A percentile compares a stretch with the other conserved stretches of the same genome.
Evolutionary conservation across 495 filamentous ascomycete genomes (phyloP).

Genomic region (Saxophila tyrrhenica): DNA sequence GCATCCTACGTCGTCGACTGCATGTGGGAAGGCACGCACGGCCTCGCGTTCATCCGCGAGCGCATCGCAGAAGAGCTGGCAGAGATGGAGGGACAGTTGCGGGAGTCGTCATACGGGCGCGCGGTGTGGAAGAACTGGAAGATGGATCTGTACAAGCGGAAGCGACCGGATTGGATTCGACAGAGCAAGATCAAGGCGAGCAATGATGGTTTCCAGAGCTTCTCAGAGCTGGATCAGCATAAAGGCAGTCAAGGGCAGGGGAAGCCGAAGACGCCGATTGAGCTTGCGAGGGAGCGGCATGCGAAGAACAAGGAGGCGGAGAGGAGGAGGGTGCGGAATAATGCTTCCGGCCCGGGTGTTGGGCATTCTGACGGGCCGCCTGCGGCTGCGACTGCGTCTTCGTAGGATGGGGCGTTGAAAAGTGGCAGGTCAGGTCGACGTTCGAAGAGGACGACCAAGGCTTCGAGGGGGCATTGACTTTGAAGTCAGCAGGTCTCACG

Average conservation of each 20-base stretch:
- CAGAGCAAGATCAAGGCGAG: constrained; percentile 48
- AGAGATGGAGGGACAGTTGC: constrained; percentile 50
- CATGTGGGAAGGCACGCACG: constrained; percentile 56
- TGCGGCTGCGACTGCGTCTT: background rate
- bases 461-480: too few species aligned
- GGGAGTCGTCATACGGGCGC: constrained; percentile 63
- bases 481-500: background rate
- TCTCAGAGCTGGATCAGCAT: constrained; percentile 21
- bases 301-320: constrained; percentile 23
- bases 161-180: constrained; percentile 56
- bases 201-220: constrained; percentile 31
- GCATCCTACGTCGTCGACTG: constrained; percentile 72
- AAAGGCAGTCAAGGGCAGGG: constrained; percentile 1
- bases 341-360: background rate
- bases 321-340: constrained; percentile 5
- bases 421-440: too few species aligned
- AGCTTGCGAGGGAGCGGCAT: constrained; percentile 30
- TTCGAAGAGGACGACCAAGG: too few species aligned
- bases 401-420: background rate
- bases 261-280: constrained; percentile 22
- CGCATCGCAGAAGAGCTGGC: constrained; percentile 53
- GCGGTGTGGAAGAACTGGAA: constrained; percentile 87
- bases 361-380: background rate
- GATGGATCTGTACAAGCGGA: constrained; percentile 71
- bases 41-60: constrained; percentile 56